Conservation (phyloP, 129 eudicot species). For the Ambrosia artemisiifolia region DNA sequence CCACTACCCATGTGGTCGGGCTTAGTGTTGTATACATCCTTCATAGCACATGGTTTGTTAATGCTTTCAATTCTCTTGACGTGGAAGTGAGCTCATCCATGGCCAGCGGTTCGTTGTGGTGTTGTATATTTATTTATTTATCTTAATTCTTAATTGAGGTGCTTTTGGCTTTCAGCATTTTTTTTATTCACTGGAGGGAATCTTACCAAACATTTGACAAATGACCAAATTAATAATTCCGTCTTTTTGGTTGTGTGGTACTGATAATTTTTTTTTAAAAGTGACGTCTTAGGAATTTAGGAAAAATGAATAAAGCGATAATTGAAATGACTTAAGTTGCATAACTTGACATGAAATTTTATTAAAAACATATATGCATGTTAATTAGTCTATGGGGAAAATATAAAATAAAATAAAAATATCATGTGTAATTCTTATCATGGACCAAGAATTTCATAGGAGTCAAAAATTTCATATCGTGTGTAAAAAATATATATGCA, state of each 20-base stretch:
- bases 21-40: no score
- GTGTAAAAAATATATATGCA: no score
- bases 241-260: constrained; percentile 1
- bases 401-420: no score
- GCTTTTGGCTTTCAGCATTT: constrained; percentile 33
- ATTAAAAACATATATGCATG: no score
- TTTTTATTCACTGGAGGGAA: constrained; percentile 28
- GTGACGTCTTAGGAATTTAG: background rate
- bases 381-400: no score
- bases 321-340: no score
- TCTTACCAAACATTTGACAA: constrained; percentile 41
- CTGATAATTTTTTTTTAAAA: background rate
- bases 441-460: no score
- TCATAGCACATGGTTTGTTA: no score
- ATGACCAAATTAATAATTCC: constrained; percentile 13
- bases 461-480: no score
- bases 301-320: background rate
- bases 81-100: constrained; percentile 28
- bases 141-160: background rate
- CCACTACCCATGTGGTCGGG: no score
- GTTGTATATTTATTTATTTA: background rate
- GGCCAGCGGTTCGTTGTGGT: constrained; percentile 11
- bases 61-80: constrained; percentile 1
- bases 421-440: no score
- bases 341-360: no score